These are phyloP conservation scores for Vitis rupestris DNA, from an alignment of 164 flowering plant species.

Conservation along the genomic window DNA sequence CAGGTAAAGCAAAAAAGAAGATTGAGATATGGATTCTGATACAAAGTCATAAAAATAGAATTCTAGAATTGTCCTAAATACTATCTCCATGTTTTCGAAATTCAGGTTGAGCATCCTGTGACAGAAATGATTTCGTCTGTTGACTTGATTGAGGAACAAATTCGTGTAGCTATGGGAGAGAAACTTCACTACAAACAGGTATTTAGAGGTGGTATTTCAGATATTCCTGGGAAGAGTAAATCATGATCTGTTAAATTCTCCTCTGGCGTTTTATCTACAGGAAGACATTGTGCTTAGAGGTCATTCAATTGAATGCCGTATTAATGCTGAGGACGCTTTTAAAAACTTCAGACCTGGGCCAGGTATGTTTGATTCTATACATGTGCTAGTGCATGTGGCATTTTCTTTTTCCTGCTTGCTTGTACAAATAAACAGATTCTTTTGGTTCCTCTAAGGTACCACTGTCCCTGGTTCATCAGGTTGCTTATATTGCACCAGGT, in stretches of 20 bases:
- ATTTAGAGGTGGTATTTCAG: not conserved
- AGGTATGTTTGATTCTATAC: slow-evolving; percentile 40
- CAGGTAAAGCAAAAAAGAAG: slow-evolving; percentile 52
- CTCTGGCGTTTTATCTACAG: slow-evolving; percentile 36
- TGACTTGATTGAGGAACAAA: slow-evolving; percentile 97
- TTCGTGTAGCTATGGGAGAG: slow-evolving; percentile 91
- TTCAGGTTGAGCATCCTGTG: slow-evolving; percentile 97
- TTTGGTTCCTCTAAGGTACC: too few species aligned
- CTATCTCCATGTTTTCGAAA: slow-evolving; percentile 3
- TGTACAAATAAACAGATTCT: too few species aligned
- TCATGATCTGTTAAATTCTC: not conserved
- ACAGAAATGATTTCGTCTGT: slow-evolving; percentile 97
- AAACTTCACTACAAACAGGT: slow-evolving; percentile 89
- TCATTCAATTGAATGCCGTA: slow-evolving; percentile 98
- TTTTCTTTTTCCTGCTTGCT: too few species aligned
- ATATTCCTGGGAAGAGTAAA: not conserved
- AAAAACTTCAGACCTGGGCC: slow-evolving; percentile 97
- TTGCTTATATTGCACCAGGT: not conserved
- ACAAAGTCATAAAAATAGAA: too few species aligned
- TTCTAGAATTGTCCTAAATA: not conserved
- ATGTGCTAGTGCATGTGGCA: not conserved
- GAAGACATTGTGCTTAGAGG: slow-evolving; percentile 97
- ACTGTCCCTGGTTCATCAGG: not conserved
- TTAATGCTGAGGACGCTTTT: slow-evolving; percentile 98
- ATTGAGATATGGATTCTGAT: too few species aligned